Conservation (phyloP, 2,329 filamentous ascomycete genomes). For the Apiospora malaysiana region DNA sequence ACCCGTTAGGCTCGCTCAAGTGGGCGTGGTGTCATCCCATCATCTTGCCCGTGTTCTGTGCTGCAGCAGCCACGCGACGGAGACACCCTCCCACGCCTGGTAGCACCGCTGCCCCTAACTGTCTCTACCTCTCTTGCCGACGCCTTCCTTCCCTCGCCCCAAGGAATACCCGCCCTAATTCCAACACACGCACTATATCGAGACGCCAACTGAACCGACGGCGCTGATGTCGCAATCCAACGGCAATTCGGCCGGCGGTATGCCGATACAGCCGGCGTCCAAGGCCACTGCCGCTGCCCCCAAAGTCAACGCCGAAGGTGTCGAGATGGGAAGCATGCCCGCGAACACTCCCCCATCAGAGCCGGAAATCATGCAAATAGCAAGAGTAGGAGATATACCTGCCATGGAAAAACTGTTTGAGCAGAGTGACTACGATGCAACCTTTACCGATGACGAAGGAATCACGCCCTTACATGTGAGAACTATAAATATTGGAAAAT, state of each 20-base stretch:
- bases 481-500: conserved; percentile 28
- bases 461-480: conserved; percentile 94
- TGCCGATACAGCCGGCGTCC: conserved; percentile 60
- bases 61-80: conserved; percentile 1
- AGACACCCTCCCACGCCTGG: not conserved
- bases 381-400: conserved; percentile 82
- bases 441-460: conserved; percentile 85
- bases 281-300: conserved; percentile 61
- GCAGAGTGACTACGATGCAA: conserved; percentile 79
- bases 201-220: not conserved
- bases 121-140: not conserved
- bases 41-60: not conserved
- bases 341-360: conserved; percentile 51
- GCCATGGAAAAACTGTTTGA: conserved; percentile 92
- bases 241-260: conserved; percentile 38
- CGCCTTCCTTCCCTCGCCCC: not conserved
- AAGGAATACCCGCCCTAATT: not conserved
- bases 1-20: not conserved
- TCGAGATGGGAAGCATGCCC: conserved; percentile 60
- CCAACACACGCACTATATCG: not conserved
- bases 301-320: conserved; percentile 59
- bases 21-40: conserved; percentile 13
- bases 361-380: conserved; percentile 94
- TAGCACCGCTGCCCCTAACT: not conserved
- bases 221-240: conserved; percentile 48